A percentile compares a stretch with the other conserved stretches of the same genome.
phyloP scores from a whole-genome alignment of 2,329 filamentous ascomycete species.

The Eutypa lata region DNA sequence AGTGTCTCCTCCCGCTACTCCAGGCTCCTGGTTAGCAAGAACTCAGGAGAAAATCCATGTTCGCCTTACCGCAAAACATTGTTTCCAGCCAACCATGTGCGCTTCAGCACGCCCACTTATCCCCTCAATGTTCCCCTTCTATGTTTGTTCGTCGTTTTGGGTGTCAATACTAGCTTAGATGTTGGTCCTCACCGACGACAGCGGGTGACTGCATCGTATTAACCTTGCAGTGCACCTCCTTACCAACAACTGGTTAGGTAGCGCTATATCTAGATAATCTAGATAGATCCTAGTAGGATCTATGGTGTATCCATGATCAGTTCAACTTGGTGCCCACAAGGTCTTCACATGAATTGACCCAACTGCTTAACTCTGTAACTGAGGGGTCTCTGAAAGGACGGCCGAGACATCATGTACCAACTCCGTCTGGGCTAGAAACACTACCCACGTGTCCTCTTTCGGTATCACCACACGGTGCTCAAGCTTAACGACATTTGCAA shows the following conservation, averaged over 20 bases:
- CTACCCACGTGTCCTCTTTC: background rate
- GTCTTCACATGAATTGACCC: constrained; percentile 10
- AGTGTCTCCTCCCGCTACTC: background rate
- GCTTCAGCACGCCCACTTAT: background rate
- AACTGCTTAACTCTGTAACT: constrained; percentile 2
- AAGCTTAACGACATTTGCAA: background rate
- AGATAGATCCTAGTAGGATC: constrained; percentile 11
- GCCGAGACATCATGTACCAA: constrained; percentile 14
- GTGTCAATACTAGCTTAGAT: constrained; percentile 3
- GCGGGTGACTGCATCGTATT: constrained; percentile 19
- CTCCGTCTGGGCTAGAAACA: constrained; percentile 6
- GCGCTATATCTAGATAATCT: background rate
- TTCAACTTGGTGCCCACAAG: constrained; percentile 12
- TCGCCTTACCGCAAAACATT: background rate
- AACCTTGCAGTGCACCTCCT: constrained; percentile 11
- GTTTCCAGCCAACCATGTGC: constrained; percentile 1
- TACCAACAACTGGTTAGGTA: constrained; percentile 13
- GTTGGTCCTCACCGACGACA: constrained; percentile 11
- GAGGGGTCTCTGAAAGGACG: constrained; percentile 1
- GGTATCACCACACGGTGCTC: background rate
- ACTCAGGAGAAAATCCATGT: background rate
- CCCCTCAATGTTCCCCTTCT: constrained; percentile 1
- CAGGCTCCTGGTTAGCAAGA: background rate
- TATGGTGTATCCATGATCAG: constrained; percentile 12
- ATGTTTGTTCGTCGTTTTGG: constrained; percentile 11